Conservation (phyloP, 306 rosid species). For the Hylodesmum podocarpum region DNA sequence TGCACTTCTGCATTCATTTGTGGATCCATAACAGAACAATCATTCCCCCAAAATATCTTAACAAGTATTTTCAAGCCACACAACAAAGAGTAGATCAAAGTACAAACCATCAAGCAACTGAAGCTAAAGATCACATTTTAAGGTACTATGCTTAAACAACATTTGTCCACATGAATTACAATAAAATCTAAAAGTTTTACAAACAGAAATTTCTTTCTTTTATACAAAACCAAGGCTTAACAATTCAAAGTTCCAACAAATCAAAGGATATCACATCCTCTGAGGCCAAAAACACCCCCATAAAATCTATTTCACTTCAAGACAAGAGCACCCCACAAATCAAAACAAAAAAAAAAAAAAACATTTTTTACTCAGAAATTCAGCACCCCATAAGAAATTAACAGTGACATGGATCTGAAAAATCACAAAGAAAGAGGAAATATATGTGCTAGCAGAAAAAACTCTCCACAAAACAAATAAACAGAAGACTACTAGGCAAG, state of each 20-base stretch:
- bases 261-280: neutral
- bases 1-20: neutral
- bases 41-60: neutral
- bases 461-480: neutral
- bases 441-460: neutral
- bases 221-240: neutral
- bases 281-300: neutral
- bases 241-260: neutral
- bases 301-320: neutral
- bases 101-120: neutral
- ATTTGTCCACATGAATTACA: neutral
- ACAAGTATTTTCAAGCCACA: neutral
- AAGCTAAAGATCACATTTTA: neutral
- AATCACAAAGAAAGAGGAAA: neutral
- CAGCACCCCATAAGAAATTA: neutral
- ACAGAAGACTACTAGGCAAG: neutral
- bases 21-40: neutral
- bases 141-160: neutral
- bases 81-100: neutral
- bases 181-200: neutral
- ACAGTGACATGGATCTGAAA: constrained; percentile 16
- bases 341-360: neutral
- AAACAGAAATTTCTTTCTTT: neutral
- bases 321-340: neutral
- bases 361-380: neutral